Base-by-base conservation (phyloP, 768 basidiomycete genomes). In the Hemileccinum rubropunctum region DNA sequence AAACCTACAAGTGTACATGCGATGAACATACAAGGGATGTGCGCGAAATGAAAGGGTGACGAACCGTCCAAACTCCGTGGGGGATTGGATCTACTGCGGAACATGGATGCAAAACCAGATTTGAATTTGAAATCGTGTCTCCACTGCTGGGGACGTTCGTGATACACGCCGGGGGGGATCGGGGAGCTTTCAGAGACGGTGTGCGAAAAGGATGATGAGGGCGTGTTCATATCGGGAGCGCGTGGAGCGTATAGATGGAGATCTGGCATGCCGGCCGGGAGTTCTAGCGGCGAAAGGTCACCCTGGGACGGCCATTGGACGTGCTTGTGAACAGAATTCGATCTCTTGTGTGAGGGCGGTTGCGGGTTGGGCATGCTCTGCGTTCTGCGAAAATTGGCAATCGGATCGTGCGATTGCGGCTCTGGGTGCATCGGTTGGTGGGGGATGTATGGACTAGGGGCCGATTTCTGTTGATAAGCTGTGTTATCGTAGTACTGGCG, bases 81-180 rank as follows among this genome's bases (percentile, higher is more conserved):
- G 9, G 37, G 48, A 33, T 40, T 59, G 17, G 65, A 51, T 45
- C 40, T 54, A 17, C 42, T 49, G 30, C 67, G 65, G 47, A 67
- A 64, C 53, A 68, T 53, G 43, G 63, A 66, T 8, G 67, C 54
- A 45, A 68, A 54, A 1, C 59, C 58, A 10, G 63, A 66, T 18
- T 63, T 67, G 48, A 69, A 68, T 45, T 57, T 69, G 52, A 69
- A 67, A 52, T 63, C 68, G 12, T 52, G 51, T 43, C 66, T 59
- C 66, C 68, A 68, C 6, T 56, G 53, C 38, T 56, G 57, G 3
- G 66, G 66, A 9, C 57, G 63, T 23, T 66, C 66, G 20, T 43
- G 53, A 35, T 50, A 56, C 38, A 52, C 36, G 10, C 38, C 28
- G 7, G 47, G 52, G 4, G 56, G 60, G 4, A 51, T 40, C 6